phyloP scores from a whole-genome alignment of 495 filamentous ascomycete genomes.

The Neurospora terricola region DNA sequence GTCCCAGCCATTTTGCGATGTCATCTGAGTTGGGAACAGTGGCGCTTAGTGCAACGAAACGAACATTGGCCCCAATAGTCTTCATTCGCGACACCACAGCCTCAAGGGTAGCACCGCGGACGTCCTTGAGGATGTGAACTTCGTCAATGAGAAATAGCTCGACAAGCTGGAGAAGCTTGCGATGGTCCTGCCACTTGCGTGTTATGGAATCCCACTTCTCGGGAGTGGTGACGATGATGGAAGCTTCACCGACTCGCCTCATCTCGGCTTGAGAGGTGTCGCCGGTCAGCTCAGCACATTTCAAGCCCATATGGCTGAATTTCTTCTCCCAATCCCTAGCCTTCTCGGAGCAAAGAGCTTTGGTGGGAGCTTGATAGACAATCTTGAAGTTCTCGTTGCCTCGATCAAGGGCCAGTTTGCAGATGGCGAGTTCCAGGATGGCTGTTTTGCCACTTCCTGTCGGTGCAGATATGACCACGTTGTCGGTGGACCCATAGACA shows the following conservation, averaged over 20 bases:
- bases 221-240: conserved; percentile 91
- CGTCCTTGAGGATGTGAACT: conserved; percentile 88
- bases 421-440: conserved; percentile 86
- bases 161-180: conserved; percentile 70
- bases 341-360: conserved; percentile 81
- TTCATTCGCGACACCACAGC: conserved; percentile 98
- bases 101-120: conserved; percentile 81
- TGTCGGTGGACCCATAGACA: conserved; percentile 66
- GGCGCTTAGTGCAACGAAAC: conserved; percentile 87
- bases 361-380: conserved; percentile 91
- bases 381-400: conserved; percentile 74
- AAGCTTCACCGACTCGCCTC: conserved; percentile 64
- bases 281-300: conserved; percentile 82
- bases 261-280: conserved; percentile 75
- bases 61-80: conserved; percentile 72
- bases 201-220: conserved; percentile 99
- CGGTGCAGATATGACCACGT: conserved; percentile 80
- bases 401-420: conserved; percentile 54
- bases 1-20: conserved; percentile 87
- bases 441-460: conserved; percentile 93
- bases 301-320: conserved; percentile 63
- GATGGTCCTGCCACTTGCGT: conserved; percentile 88
- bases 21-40: conserved; percentile 90
- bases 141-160: conserved; percentile 93
- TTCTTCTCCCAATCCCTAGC: conserved; percentile 76